Evolutionary conservation across 169 alveolate species (phyloP).

Genomic region (Besnoitia besnoiti): DNA sequence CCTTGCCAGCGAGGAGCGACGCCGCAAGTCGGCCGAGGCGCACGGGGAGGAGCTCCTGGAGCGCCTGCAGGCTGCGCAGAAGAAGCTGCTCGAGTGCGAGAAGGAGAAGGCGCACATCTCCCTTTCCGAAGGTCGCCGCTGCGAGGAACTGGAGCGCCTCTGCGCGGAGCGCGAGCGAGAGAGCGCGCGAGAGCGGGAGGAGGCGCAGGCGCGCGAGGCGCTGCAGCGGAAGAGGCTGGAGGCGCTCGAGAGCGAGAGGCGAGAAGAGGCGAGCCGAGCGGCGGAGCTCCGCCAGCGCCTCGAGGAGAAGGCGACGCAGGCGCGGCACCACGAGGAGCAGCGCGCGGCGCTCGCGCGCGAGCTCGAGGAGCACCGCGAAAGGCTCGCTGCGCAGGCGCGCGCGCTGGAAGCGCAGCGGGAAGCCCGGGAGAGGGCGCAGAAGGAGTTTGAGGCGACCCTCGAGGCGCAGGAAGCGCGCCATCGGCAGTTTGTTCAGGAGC

Average conservation of each 20-base stretch:
- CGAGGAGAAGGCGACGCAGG: not conserved
- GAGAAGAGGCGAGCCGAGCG: not conserved
- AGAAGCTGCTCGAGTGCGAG: not conserved
- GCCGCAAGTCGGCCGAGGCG: not conserved
- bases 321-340: not conserved
- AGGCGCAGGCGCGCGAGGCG: not conserved
- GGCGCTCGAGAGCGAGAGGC: not conserved
- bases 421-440: not conserved
- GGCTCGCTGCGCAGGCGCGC: not conserved
- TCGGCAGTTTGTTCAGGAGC: not conserved
- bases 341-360: not conserved
- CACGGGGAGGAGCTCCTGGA: not conserved
- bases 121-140: not conserved
- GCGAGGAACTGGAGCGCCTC: not conserved
- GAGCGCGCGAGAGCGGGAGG: not conserved
- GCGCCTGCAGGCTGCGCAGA: constrained; percentile 11
- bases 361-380: not conserved
- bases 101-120: not conserved
- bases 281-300: not conserved
- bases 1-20: constrained; percentile 22
- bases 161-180: not conserved
- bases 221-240: not conserved
- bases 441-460: not conserved
- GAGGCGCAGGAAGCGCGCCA: not conserved
- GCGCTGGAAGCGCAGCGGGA: not conserved